Conservation (phyloP, 306 rosid genomes). For the Hippophae tibetana region DNA sequence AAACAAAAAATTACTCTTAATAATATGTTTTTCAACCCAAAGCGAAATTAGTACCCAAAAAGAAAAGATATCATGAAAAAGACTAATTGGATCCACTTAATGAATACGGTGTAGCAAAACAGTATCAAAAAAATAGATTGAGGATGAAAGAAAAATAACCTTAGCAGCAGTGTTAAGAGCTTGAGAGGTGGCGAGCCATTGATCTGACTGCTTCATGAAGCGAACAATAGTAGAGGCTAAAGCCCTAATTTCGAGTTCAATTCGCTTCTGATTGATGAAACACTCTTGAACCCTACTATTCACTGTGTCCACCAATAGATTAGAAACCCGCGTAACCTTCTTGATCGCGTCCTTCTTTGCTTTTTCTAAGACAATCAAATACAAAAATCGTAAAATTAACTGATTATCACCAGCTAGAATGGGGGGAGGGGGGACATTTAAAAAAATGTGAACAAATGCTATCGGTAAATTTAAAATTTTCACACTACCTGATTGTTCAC, state of each 20-base stretch:
- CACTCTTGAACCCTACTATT: constrained; percentile 70
- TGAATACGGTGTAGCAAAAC: no score
- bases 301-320: constrained; percentile 73
- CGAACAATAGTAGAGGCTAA: constrained; percentile 44
- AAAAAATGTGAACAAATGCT: neutral
- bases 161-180: constrained; percentile 68
- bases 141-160: constrained; percentile 22
- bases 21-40: no score
- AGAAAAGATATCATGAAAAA: no score
- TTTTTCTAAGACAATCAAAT: constrained; percentile 32
- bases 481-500: constrained; percentile 42
- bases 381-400: neutral
- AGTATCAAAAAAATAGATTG: neutral
- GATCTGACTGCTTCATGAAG: constrained; percentile 79
- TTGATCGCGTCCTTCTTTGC: constrained; percentile 62
- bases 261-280: constrained; percentile 64
- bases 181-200: constrained; percentile 73
- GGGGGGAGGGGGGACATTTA: neutral
- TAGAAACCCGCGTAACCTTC: constrained; percentile 48
- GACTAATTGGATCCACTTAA: neutral
- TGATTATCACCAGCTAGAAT: neutral
- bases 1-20: no score
- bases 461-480: neutral
- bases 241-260: constrained; percentile 70
- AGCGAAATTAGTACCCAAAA: no score